Evolutionary conservation across 352 stramenopile genomes (phyloP), one percentile per base, ranked within the genome.

Genomic region (Blastocystis sp.): DNA sequence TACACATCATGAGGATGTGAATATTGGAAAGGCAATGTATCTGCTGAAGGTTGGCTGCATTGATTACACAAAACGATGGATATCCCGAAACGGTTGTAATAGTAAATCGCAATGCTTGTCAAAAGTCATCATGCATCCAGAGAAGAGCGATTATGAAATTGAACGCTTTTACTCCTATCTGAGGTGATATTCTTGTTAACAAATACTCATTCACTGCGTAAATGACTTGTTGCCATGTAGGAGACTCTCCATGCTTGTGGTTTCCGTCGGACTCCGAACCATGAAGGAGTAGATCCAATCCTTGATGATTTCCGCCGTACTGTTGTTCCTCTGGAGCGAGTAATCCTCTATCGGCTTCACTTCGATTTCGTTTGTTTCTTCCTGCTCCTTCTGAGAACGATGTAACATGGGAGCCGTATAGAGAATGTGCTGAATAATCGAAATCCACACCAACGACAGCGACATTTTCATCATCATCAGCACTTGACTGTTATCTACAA

Each of bases 391-490:
- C 53, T 34, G 21, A 14, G 34, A 0, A 14, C 9, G 34, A 36
- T 16, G n/a, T 24, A 24, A 24, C 14, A 36, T 14, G 14, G 57
- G 29, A 46, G 8, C 38, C 9, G 57, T 46, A 69, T 46, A 48
- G 0, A 69, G 44, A 24, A 69, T 44, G 14, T 69, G 57, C 36
- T 69, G 57, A 9, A 69, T 69, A 9, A 69, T 14, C 36, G 57
- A 69, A 21, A 69, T 32, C 57, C 57, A 69, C 18, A 69, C 44
- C 36, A 69, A 40, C 38, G 24, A 69, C n/a, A 69, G 34, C 36
- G 57, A 69, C 32, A 69, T 46, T 36, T 32, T n/a, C 57, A 69
- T 69, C 57, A 69, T 69, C 16, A 69, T 1, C 57, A 69, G 24
- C 16, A 69, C 57, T 32, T 69, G 57, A 40, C 44, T 32, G 44